Conservation (phyloP, 768 basidiomycete species). For the Rhodotorula toruloides region DNA sequence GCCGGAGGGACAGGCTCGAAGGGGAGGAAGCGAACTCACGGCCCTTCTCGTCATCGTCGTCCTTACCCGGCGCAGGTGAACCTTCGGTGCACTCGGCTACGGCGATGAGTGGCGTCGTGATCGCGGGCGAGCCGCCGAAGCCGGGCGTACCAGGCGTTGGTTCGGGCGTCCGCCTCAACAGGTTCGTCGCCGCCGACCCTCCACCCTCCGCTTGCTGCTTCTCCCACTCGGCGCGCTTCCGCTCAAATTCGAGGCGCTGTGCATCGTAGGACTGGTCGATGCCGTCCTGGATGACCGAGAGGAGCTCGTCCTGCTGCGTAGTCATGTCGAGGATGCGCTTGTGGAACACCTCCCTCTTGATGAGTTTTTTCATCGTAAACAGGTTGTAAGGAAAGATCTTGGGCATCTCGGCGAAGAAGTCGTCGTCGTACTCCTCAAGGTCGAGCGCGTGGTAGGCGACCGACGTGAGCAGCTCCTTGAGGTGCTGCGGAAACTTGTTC, state of each 20-base stretch:
- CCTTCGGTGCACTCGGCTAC: not conserved
- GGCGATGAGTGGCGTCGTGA: constrained; percentile 1
- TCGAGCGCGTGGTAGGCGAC: constrained; percentile 72
- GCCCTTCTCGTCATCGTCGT: constrained; percentile 37
- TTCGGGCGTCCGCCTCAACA: constrained; percentile 9
- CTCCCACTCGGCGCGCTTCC: constrained; percentile 1
- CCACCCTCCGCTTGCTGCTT: not conserved
- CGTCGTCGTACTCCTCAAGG: constrained; percentile 83
- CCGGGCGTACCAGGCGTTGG: not conserved
- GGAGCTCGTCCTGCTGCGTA: constrained; percentile 63
- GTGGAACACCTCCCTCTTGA: constrained; percentile 76
- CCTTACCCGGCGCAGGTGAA: constrained; percentile 20
- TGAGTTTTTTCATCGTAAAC: constrained; percentile 96
- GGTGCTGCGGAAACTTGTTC: constrained; percentile 76
- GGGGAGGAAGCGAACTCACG: constrained; percentile 19
- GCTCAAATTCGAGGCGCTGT: constrained; percentile 57
- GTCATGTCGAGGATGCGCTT: constrained; percentile 66
- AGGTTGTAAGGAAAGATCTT: constrained; percentile 86
- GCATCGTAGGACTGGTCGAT: constrained; percentile 60
- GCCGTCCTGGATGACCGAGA: constrained; percentile 59
- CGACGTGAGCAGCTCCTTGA: constrained; percentile 67
- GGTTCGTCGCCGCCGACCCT: not conserved
- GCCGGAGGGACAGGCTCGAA: not conserved
- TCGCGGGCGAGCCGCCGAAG: constrained; percentile 7
- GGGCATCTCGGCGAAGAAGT: constrained; percentile 86